phyloP scores from a whole-genome alignment of 148 eudicot species.

The Talinum fruticosum region DNA sequence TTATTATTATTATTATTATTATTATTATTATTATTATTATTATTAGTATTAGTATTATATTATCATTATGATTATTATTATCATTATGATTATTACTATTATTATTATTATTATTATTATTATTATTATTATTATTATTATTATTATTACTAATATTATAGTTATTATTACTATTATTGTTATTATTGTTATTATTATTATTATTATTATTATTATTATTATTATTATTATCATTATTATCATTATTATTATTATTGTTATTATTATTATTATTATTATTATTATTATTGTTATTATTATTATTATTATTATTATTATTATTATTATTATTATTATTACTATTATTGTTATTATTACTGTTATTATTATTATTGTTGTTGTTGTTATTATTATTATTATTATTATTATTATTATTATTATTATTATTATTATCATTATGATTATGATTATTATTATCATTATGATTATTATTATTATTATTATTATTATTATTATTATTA shows the following conservation, averaged over 20 bases:
- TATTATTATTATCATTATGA: too few relatives aligned
- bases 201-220: slow-evolving; percentile 10
- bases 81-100: slow-evolving; percentile 1
- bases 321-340: too few relatives aligned
- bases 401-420: too few relatives aligned
- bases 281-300: background rate
- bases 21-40: too few relatives aligned
- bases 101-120: slow-evolving; percentile 7
- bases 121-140: background rate
- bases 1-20: slow-evolving; percentile 4
- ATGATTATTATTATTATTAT: too few relatives aligned
- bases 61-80: too few relatives aligned
- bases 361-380: too few relatives aligned
- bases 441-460: too few relatives aligned
- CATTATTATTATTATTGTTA: background rate
- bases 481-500: too few relatives aligned
- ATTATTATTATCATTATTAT: slow-evolving; percentile 10
- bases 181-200: background rate
- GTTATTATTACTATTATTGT: background rate
- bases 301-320: background rate
- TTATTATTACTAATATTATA: background rate
- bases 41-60: too few relatives aligned
- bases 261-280: background rate
- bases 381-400: too few relatives aligned
- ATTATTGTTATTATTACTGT: too few relatives aligned